These are phyloP conservation scores for Ramularia collo-cygni DNA, from an alignment of 2,329 filamentous ascomycete genomes.

Conservation along the genomic window DNA sequence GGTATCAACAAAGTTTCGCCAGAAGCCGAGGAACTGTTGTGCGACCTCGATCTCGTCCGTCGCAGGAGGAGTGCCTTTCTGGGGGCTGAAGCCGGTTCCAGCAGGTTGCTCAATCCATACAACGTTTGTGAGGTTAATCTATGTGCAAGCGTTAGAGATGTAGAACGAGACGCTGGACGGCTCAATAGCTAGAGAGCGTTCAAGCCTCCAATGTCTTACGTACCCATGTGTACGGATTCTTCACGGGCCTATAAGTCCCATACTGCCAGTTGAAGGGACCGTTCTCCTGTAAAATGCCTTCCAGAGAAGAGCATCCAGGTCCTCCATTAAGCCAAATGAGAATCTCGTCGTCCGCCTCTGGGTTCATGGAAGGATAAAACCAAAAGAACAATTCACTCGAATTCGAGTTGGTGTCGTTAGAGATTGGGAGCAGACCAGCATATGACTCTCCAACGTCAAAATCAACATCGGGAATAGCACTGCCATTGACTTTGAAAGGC, in stretches of 20 bases:
- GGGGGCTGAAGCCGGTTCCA: constrained; percentile 32
- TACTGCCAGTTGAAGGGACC: constrained; percentile 42
- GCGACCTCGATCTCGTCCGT: constrained; percentile 37
- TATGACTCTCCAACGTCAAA: constrained; percentile 33
- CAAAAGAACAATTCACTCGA: constrained; percentile 41
- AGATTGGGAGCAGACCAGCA: constrained; percentile 29
- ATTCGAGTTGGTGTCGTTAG: constrained; percentile 18
- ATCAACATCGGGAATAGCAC: constrained; percentile 28
- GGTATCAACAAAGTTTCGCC: constrained; percentile 43
- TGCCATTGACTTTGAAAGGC: constrained; percentile 34
- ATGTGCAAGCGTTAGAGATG: constrained; percentile 44
- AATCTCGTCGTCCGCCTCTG: constrained; percentile 39
- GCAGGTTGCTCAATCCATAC: constrained; percentile 42
- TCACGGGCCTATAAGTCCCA: constrained; percentile 35
- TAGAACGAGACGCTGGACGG: too few species aligned
- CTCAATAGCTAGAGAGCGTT: too few species aligned
- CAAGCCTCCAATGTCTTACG: too few species aligned
- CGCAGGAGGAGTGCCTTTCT: constrained; percentile 29
- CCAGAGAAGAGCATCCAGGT: constrained; percentile 40
- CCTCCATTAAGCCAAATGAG: constrained; percentile 36
- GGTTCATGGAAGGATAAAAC: constrained; percentile 21
- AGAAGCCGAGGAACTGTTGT: constrained; percentile 31
- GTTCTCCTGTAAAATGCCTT: constrained; percentile 45
- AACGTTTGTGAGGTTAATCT: constrained; percentile 46
- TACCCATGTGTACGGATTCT: constrained; percentile 45